Conservation (phyloP, 2,329 filamentous ascomycete species). For the Colletotrichum magnum region DNA sequence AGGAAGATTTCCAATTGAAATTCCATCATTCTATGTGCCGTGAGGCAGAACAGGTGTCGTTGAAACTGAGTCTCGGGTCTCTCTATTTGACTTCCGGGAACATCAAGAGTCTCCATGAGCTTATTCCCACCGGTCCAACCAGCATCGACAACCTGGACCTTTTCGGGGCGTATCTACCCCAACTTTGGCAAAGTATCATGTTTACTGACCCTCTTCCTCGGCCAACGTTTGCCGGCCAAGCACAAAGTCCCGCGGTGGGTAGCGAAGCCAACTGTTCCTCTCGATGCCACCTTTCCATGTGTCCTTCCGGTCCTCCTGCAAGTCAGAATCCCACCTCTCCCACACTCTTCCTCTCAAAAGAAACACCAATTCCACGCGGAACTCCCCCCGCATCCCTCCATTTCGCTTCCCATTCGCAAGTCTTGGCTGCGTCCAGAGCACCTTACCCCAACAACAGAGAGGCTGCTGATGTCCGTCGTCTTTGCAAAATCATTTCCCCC, state of each 20-base stretch:
- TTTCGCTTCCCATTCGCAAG: neutral
- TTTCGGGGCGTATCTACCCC: neutral
- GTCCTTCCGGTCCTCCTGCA: neutral
- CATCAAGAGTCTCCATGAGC: slow-evolving; percentile 10
- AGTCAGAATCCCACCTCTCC: no score
- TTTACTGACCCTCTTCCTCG: neutral
- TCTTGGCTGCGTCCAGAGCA: slow-evolving; percentile 23
- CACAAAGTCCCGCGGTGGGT: neutral
- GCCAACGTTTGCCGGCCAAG: neutral
- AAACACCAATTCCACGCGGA: neutral
- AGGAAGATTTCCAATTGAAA: neutral
- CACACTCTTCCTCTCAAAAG: neutral
- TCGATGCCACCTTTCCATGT: neutral
- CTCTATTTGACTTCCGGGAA: slow-evolving; percentile 4
- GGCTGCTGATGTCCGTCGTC: no score
- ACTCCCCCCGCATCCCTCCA: neutral
- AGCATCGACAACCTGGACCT: neutral
- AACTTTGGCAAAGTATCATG: neutral
- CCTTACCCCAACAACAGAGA: neutral
- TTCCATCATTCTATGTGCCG: no score
- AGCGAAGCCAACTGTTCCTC: neutral
- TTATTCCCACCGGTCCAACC: slow-evolving; percentile 3
- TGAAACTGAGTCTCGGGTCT: neutral
- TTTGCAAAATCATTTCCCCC: neutral
- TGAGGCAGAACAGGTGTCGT: neutral